Conservation (phyloP, 2,329 filamentous ascomycete species). For the Amauroascus niger region DNA sequence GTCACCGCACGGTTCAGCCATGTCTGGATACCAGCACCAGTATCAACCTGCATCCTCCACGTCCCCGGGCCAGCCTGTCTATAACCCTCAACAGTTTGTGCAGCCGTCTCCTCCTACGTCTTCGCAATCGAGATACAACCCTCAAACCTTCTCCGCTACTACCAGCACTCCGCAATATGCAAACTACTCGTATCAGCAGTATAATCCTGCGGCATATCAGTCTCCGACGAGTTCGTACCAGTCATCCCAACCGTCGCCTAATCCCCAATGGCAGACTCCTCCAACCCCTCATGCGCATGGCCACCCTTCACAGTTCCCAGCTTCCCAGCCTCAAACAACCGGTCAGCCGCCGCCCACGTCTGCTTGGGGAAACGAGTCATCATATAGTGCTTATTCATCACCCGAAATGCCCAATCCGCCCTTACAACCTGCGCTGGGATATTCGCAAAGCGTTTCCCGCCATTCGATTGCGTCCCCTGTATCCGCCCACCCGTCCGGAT, state of each 20-base stretch:
- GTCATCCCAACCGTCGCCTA: slow-evolving; percentile 26
- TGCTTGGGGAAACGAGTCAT: slow-evolving; percentile 28
- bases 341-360: slow-evolving; percentile 29
- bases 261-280: slow-evolving; percentile 28
- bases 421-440: slow-evolving; percentile 23
- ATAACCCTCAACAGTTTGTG: slow-evolving; percentile 56
- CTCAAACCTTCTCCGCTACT: slow-evolving; percentile 47
- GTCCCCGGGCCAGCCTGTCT: slow-evolving; percentile 41
- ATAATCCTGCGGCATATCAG: slow-evolving; percentile 44
- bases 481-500: slow-evolving; percentile 3
- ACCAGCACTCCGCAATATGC: slow-evolving; percentile 22
- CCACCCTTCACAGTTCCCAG: slow-evolving; percentile 12
- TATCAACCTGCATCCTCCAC: slow-evolving; percentile 35
- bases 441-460: slow-evolving; percentile 20
- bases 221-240: slow-evolving; percentile 24
- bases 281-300: slow-evolving; percentile 19
- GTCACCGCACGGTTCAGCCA: slow-evolving; percentile 34
- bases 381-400: slow-evolving; percentile 31
- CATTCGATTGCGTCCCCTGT: slow-evolving; percentile 13
- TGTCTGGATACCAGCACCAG: slow-evolving; percentile 44
- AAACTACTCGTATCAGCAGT: slow-evolving; percentile 35
- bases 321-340: slow-evolving; percentile 12
- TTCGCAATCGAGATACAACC: slow-evolving; percentile 56
- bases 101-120: slow-evolving; percentile 39
- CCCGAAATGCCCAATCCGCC: slow-evolving; percentile 22